Conservation (phyloP, 768 basidiomycete genomes). For the Postia placenta region DNA sequence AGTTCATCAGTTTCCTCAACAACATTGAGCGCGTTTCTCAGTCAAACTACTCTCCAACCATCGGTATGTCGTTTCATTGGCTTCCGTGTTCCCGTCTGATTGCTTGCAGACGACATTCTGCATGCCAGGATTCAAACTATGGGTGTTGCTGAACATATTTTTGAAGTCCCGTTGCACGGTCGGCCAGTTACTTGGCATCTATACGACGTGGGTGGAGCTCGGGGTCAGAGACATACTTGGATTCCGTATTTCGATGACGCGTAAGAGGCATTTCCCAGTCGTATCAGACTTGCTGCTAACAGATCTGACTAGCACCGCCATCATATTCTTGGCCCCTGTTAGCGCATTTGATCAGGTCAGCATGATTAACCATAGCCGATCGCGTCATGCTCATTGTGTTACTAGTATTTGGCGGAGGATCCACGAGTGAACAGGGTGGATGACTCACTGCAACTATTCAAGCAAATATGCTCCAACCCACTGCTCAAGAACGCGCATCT, state of each 20-base stretch:
- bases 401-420: conserved; percentile 81
- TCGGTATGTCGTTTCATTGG: conserved; percentile 37
- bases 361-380: not conserved
- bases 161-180: conserved; percentile 76
- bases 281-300: conserved; percentile 37
- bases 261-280: conserved; percentile 4
- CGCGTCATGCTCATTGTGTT: conserved; percentile 1
- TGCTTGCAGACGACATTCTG: conserved; percentile 65
- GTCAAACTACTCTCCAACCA: conserved; percentile 66
- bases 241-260: conserved; percentile 83
- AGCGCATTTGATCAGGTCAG: conserved; percentile 81
- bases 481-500: conserved; percentile 56
- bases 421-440: conserved; percentile 81
- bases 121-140: conserved; percentile 90
- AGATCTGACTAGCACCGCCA: conserved; percentile 43
- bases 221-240: conserved; percentile 75
- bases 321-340: conserved; percentile 82
- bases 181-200: conserved; percentile 74
- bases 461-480: conserved; percentile 76
- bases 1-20: conserved; percentile 55
- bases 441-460: conserved; percentile 85
- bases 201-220: conserved; percentile 80
- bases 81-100: not conserved
- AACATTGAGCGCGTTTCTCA: conserved; percentile 69
- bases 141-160: conserved; percentile 80